These are phyloP conservation scores for Epichloe elymi DNA, from an alignment of 2,329 filamentous ascomycete genomes.

Conservation along the genomic window DNA sequence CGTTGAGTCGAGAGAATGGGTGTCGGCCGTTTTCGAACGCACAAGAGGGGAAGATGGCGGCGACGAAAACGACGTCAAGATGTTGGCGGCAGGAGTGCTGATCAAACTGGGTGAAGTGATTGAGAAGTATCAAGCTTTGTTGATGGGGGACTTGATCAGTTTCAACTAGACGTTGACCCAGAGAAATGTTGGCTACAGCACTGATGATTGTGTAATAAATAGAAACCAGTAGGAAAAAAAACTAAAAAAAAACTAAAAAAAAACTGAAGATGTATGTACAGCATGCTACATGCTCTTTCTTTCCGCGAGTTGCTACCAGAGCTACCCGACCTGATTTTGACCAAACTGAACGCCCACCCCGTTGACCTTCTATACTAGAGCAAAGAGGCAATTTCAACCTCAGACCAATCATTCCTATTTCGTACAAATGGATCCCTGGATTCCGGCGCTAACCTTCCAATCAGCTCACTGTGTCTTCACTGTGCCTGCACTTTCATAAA, in stretches of 20 bases:
- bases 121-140: conserved; percentile 62
- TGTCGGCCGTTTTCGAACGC: conserved; percentile 57
- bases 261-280: background rate
- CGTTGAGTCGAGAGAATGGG: conserved; percentile 82
- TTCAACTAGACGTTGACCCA: conserved; percentile 10
- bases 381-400: background rate
- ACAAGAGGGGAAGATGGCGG: conserved; percentile 35
- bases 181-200: background rate
- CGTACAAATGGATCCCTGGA: background rate
- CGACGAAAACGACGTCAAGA: conserved; percentile 70
- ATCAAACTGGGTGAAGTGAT: conserved; percentile 70
- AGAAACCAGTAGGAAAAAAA: no score
- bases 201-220: background rate
- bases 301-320: background rate
- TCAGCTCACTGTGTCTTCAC: background rate
- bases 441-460: background rate
- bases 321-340: background rate
- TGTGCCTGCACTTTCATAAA: background rate
- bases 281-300: background rate
- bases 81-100: conserved; percentile 62
- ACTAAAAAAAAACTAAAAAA: background rate
- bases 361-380: no score
- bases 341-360: background rate
- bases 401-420: background rate
- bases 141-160: conserved; percentile 57